Conservation (phyloP, 495 filamentous ascomycete species). For the Pyrenula massariospora region DNA sequence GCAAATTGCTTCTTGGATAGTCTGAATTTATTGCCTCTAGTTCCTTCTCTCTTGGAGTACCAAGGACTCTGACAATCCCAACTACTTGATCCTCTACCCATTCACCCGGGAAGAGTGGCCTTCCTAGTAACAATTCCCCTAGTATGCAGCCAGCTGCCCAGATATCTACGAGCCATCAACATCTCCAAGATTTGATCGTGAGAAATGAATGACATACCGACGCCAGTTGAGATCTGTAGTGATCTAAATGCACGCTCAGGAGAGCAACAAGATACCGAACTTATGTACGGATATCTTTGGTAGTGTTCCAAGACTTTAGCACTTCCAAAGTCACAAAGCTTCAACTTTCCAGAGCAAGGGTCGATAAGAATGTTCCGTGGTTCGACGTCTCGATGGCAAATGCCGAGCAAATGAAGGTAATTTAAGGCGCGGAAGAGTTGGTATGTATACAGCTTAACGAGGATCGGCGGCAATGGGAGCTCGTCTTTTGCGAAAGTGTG, state of each 20-base stretch:
- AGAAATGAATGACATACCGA: slow-evolving; percentile 51
- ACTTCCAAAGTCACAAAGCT: slow-evolving; percentile 97
- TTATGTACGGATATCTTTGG: slow-evolving; percentile 99
- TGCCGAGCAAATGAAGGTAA: slow-evolving; percentile 98
- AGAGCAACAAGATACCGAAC: slow-evolving; percentile 94
- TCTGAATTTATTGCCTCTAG: no score
- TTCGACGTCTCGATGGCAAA: slow-evolving; percentile 98
- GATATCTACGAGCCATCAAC: slow-evolving; percentile 54
- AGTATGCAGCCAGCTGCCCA: slow-evolving; percentile 99
- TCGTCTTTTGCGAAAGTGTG: slow-evolving; percentile 99
- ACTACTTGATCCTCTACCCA: slow-evolving; percentile 97
- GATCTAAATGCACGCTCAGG: slow-evolving; percentile 97
- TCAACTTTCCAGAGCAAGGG: slow-evolving; percentile 77
- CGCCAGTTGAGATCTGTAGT: slow-evolving; percentile 98
- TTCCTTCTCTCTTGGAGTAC: no score
- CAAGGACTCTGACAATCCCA: slow-evolving; percentile 97
- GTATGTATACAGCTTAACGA: slow-evolving; percentile 98
- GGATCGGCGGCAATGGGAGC: slow-evolving; percentile 96
- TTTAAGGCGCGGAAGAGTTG: slow-evolving; percentile 96
- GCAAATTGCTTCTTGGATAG: no score
- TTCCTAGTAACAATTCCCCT: slow-evolving; percentile 97
- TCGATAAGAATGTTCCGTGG: slow-evolving; percentile 96
- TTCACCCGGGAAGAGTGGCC: slow-evolving; percentile 97
- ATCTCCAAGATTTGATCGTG: background rate
- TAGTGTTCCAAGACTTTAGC: slow-evolving; percentile 98